These are phyloP conservation scores for Stachybotrys chartarum DNA, from an alignment of 2,329 filamentous ascomycete species.

Conservation along the genomic window DNA sequence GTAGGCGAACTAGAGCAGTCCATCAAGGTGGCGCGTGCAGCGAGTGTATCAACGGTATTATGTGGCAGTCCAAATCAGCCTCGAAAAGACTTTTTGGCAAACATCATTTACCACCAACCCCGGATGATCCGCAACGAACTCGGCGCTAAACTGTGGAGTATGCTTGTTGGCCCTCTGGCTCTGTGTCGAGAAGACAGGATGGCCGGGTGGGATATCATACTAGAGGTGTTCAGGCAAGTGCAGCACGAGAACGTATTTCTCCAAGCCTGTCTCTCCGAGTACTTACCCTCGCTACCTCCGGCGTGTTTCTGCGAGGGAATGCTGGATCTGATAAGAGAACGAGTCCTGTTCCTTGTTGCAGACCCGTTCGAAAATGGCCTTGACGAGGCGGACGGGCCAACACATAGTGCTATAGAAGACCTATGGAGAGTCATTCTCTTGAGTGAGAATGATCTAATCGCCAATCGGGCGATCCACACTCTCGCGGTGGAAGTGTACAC, in stretches of 20 bases:
- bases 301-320: conserved; percentile 53
- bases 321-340: conserved; percentile 54
- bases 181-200: conserved; percentile 54
- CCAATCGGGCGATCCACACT: conserved; percentile 58
- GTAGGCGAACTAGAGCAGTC: conserved; percentile 58
- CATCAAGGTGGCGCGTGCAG: conserved; percentile 20
- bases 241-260: conserved; percentile 49
- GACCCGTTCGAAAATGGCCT: conserved; percentile 36
- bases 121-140: conserved; percentile 54
- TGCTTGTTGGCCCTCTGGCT: conserved; percentile 60
- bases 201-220: conserved; percentile 62
- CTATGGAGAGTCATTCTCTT: conserved; percentile 79
- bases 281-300: conserved; percentile 50
- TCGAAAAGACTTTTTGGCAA: conserved; percentile 49
- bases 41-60: conserved; percentile 36
- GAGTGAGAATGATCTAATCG: conserved; percentile 57
- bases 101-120: conserved; percentile 54
- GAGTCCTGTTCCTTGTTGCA: conserved; percentile 39
- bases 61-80: conserved; percentile 41
- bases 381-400: conserved; percentile 43
- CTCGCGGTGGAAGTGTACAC: conserved; percentile 69
- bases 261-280: conserved; percentile 42
- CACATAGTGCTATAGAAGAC: conserved; percentile 55
- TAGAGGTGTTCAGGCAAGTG: conserved; percentile 33
- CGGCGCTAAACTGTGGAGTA: conserved; percentile 61